phyloP scores from a whole-genome alignment of 2,329 filamentous ascomycete genomes.

The Talaromyces sp. region DNA sequence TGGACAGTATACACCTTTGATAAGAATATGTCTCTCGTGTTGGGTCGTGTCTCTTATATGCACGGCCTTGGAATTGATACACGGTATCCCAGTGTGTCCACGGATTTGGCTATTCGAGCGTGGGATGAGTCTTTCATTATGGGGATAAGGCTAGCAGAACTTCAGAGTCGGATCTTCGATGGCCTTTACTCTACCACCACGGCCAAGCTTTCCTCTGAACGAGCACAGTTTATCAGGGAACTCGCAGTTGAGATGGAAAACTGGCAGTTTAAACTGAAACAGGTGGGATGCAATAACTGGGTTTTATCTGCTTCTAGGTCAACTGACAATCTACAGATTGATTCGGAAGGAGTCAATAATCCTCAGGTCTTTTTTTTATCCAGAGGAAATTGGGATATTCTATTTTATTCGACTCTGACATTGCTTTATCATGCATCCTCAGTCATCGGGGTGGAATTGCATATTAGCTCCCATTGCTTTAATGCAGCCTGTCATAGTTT shows the following conservation, averaged over 20 bases:
- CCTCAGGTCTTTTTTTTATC: slow-evolving; percentile 13
- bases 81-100: neutral
- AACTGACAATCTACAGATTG: too few relatives aligned
- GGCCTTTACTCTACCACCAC: too few relatives aligned
- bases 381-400: slow-evolving; percentile 17
- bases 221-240: too few relatives aligned
- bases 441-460: neutral
- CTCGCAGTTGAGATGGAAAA: too few relatives aligned
- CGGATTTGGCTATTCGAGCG: too few relatives aligned
- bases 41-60: slow-evolving; percentile 17
- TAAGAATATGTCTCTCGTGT: slow-evolving; percentile 15
- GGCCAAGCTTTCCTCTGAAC: too few relatives aligned
- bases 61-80: slow-evolving; percentile 20
- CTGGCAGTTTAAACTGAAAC: too few relatives aligned
- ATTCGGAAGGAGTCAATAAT: slow-evolving; percentile 6
- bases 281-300: too few relatives aligned
- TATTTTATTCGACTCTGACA: slow-evolving; percentile 18
- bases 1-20: slow-evolving; percentile 20
- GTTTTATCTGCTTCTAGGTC: too few relatives aligned
- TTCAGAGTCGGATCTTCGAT: too few relatives aligned
- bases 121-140: too few relatives aligned
- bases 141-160: too few relatives aligned
- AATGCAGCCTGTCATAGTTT: slow-evolving; percentile 15
- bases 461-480: slow-evolving; percentile 18
- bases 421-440: slow-evolving; percentile 15